Evolutionary conservation across 2,329 filamentous ascomycete species (phyloP).

Genomic region (Malbranchea zuffiana): DNA sequence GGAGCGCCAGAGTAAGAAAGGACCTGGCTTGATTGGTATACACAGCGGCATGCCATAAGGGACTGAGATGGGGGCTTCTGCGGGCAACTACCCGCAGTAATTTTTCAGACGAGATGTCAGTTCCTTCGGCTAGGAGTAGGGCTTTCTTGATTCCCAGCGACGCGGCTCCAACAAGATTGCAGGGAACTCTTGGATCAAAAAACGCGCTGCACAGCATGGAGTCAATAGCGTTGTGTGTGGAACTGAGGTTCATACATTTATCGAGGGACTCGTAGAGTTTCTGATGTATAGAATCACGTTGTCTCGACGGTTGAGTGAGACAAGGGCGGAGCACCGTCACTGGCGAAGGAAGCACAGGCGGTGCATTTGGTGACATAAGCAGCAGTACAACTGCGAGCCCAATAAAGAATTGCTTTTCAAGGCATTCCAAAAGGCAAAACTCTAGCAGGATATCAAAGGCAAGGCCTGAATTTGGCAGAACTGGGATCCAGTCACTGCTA

Average conservation of each 20-base stretch:
- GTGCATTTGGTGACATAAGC: constrained; percentile 12
- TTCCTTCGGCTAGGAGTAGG: constrained; percentile 8
- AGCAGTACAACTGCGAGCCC: constrained; percentile 11
- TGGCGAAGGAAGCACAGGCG: constrained; percentile 12
- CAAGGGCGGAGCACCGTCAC: constrained; percentile 6
- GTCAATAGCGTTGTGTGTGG: constrained; percentile 17
- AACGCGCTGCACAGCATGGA: constrained; percentile 19
- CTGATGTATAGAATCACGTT: constrained; percentile 4
- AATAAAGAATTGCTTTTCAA: constrained; percentile 13
- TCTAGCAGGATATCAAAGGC: constrained; percentile 16
- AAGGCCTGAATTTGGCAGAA: constrained; percentile 10
- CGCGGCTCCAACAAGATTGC: constrained; percentile 17
- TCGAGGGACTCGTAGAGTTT: constrained; percentile 14
- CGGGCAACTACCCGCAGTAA: constrained; percentile 8
- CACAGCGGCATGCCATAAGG: constrained; percentile 12
- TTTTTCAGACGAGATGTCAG: constrained; percentile 1
- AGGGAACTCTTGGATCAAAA: constrained; percentile 18
- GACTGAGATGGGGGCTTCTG: constrained; percentile 7
- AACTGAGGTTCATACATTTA: constrained; percentile 17
- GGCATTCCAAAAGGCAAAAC: constrained; percentile 13
- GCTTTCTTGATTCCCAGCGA: constrained; percentile 16
- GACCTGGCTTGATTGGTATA: constrained; percentile 7
- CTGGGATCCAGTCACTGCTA: constrained; percentile 3
- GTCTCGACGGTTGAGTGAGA: not conserved
- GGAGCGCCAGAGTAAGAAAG: constrained; percentile 3